These are phyloP conservation scores for Pyrenochaeta sp. DNA, from an alignment of 2,329 filamentous ascomycete species.

Conservation along the genomic window DNA sequence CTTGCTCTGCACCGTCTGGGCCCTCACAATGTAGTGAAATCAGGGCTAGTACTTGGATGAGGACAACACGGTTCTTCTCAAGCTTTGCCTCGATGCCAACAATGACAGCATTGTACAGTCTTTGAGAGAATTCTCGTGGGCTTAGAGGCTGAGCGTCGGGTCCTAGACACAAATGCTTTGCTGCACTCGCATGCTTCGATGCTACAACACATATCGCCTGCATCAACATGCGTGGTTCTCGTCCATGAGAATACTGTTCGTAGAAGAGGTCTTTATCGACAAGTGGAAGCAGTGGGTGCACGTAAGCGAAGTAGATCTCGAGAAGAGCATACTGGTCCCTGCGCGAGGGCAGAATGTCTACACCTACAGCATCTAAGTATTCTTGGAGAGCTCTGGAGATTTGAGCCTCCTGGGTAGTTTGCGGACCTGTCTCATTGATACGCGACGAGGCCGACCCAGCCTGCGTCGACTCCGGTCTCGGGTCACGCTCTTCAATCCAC, in stretches of 20 bases:
- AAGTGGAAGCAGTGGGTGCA: constrained; percentile 58
- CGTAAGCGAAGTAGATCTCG: constrained; percentile 56
- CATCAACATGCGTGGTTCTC: constrained; percentile 50
- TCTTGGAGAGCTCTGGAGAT: constrained; percentile 45
- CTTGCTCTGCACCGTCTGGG: constrained; percentile 57
- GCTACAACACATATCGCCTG: constrained; percentile 59
- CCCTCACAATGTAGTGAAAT: constrained; percentile 59
- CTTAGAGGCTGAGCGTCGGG: constrained; percentile 44
- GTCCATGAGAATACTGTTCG: constrained; percentile 44
- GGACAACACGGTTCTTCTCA: constrained; percentile 56
- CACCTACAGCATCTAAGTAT: constrained; percentile 50
- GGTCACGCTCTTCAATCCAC: constrained; percentile 46
- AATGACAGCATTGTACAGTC: constrained; percentile 54
- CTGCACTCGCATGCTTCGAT: constrained; percentile 57
- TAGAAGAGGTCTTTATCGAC: constrained; percentile 55
- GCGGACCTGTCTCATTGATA: constrained; percentile 41
- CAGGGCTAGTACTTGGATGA: constrained; percentile 58
- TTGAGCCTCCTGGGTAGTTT: constrained; percentile 40
- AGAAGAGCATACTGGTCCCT: constrained; percentile 50
- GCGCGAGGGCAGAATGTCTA: constrained; percentile 45
- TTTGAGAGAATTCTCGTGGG: constrained; percentile 56
- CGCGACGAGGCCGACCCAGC: constrained; percentile 33
- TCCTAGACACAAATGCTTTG: constrained; percentile 49
- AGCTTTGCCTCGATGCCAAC: constrained; percentile 52
- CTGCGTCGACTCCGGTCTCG: constrained; percentile 29